phyloP scores from a whole-genome alignment of 2,329 filamentous ascomycete genomes.

The Trichoderma semiorbis region DNA sequence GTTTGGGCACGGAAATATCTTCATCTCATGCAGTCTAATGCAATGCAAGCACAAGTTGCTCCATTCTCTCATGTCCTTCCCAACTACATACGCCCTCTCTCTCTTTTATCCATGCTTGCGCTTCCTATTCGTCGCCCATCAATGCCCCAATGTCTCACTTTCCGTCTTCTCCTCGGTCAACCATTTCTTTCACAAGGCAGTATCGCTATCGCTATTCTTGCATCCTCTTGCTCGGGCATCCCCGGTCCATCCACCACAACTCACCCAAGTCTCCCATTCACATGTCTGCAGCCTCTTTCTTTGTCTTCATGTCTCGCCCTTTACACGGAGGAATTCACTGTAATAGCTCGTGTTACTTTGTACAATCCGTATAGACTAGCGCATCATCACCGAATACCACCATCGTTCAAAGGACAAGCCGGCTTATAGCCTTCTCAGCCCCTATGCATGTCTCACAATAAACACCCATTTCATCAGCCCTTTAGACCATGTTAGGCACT shows the following conservation, averaged over 20 bases:
- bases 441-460: constrained; percentile 13
- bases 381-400: not conserved
- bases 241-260: not conserved
- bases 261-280: not conserved
- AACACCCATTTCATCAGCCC: not conserved
- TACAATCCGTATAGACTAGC: not conserved
- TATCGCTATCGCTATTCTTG: not conserved
- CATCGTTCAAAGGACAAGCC: not conserved
- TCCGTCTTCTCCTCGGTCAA: not conserved
- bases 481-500: not conserved
- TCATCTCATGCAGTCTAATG: not conserved
- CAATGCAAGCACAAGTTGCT: not conserved
- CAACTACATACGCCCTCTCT: not conserved
- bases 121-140: not conserved
- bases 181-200: not conserved
- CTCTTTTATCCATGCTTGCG: not conserved
- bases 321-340: not conserved
- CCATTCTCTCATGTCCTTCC: not conserved
- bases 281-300: not conserved
- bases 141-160: constrained; percentile 8
- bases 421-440: constrained; percentile 1
- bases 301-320: too few relatives aligned
- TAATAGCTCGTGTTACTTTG: not conserved
- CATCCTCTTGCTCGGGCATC: not conserved
- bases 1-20: constrained; percentile 4